Evolutionary conservation across 2,329 filamentous ascomycete genomes (phyloP).

Genomic region (Dryadomyces sulphureus): DNA sequence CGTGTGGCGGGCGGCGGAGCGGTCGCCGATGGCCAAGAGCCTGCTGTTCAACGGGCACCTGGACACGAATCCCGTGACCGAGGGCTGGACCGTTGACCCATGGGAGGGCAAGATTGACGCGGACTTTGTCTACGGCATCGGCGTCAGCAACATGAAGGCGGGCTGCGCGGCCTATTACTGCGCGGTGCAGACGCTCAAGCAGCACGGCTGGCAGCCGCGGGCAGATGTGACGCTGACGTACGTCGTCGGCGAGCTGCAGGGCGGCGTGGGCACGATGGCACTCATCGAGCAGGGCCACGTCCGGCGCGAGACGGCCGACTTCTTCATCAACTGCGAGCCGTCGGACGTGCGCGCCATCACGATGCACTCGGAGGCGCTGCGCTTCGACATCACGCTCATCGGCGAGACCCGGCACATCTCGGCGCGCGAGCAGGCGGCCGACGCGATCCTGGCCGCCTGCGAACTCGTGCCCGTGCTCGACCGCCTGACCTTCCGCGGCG

Average conservation of each 20-base stretch:
- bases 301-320: constrained; percentile 9
- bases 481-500: constrained; percentile 11
- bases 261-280: constrained; percentile 14
- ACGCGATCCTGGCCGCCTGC: constrained; percentile 15
- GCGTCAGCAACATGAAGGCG: constrained; percentile 17
- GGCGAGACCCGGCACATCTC: constrained; percentile 16
- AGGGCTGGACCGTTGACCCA: constrained; percentile 17
- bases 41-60: constrained; percentile 17
- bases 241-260: constrained; percentile 16
- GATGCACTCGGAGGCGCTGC: constrained; percentile 15
- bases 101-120: constrained; percentile 17
- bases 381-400: constrained; percentile 12
- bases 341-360: constrained; percentile 15
- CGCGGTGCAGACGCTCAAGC: constrained; percentile 13
- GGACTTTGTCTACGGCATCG: constrained; percentile 16
- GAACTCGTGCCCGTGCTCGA: constrained; percentile 12
- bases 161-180: constrained; percentile 17
- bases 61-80: constrained; percentile 16
- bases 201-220: constrained; percentile 11
- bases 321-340: constrained; percentile 16
- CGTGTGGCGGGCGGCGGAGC: constrained; percentile 10
- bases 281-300: constrained; percentile 12
- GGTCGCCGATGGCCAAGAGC: background rate
- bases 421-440: constrained; percentile 14
- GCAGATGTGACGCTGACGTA: constrained; percentile 14